Percentiles rank a stretch among this genome's conserved stretches.
phyloP scores from a whole-genome alignment of 352 stramenopile species.

The Phytophthora kernoviae region DNA sequence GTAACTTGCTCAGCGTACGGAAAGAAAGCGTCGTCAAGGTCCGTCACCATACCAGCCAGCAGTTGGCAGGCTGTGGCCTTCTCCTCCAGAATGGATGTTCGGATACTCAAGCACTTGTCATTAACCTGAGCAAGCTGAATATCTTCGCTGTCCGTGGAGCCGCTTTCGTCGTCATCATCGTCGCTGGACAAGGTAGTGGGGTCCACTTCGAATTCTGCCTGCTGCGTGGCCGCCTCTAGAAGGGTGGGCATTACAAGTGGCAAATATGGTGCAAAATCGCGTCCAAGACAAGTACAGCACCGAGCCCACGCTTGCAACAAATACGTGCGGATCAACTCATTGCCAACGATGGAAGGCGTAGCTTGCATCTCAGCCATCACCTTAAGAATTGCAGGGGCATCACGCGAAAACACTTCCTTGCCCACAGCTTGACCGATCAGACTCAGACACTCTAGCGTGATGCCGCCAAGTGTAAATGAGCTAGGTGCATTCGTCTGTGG shows the following conservation, averaged over 20 bases:
- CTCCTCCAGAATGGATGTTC: conserved; percentile 81
- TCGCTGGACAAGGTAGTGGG: conserved; percentile 49
- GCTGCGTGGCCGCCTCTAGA: conserved; percentile 74
- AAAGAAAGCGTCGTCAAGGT: conserved; percentile 87
- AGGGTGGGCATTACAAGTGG: conserved; percentile 84
- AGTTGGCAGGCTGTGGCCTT: conserved; percentile 86
- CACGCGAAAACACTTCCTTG: conserved; percentile 66
- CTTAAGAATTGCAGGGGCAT: conserved; percentile 80
- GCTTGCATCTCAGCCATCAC: conserved; percentile 89
- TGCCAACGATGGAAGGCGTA: conserved; percentile 74
- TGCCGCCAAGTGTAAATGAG: conserved; percentile 81
- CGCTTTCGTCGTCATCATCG: conserved; percentile 62
- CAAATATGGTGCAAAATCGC: conserved; percentile 82
- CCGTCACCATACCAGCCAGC: conserved; percentile 72
- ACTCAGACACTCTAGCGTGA: conserved; percentile 86
- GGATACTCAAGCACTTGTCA: conserved; percentile 82
- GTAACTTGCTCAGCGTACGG: conserved; percentile 87
- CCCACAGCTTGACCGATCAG: conserved; percentile 80
- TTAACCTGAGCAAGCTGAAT: conserved; percentile 87
- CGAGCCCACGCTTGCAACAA: conserved; percentile 81
- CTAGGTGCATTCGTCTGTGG: conserved; percentile 39
- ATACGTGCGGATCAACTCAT: conserved; percentile 86
- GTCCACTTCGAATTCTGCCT: conserved; percentile 87
- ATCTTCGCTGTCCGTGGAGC: conserved; percentile 66
- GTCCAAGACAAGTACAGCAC: conserved; percentile 75